phyloP scores from a whole-genome alignment of 495 filamentous ascomycete genomes.

The Penicillium tannophilum region DNA sequence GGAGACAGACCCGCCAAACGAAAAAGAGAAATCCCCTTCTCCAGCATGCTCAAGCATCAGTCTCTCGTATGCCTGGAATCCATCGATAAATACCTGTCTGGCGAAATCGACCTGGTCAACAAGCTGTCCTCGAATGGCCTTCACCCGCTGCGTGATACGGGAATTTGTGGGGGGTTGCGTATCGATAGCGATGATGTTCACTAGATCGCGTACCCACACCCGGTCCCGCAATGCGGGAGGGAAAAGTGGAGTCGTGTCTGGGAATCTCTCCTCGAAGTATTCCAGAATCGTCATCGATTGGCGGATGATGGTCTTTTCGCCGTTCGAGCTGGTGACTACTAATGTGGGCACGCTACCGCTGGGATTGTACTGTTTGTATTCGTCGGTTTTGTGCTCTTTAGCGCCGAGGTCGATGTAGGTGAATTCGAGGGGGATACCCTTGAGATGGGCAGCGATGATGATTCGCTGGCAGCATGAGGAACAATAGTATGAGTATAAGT shows the following conservation, averaged over 20 bases:
- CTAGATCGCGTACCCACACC: not conserved
- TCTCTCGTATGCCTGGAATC: not conserved
- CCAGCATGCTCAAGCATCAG: not conserved
- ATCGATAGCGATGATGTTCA: slow-evolving; percentile 6
- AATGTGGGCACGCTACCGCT: not conserved
- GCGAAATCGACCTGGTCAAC: not conserved
- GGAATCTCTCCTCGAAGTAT: not conserved
- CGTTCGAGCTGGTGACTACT: not conserved
- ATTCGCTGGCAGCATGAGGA: not conserved
- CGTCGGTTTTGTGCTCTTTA: not conserved
- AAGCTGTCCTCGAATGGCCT: not conserved
- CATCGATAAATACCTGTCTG: not conserved
- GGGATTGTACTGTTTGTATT: not conserved
- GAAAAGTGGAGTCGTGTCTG: not conserved
- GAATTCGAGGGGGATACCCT: slow-evolving; percentile 4
- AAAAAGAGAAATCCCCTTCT: not conserved
- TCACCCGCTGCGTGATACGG: not conserved
- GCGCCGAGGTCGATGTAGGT: slow-evolving; percentile 3
- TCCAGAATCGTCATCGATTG: not conserved
- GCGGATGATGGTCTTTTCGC: not conserved
- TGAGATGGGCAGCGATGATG: not conserved
- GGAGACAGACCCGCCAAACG: not conserved
- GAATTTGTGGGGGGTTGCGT: not conserved
- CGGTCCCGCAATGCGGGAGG: not conserved
- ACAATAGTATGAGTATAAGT: not conserved